Percentiles rank a stretch among this genome's conserved stretches.
phyloP scores from a whole-genome alignment of 768 basidiomycete genomes.

The Auricularia sp. region DNA sequence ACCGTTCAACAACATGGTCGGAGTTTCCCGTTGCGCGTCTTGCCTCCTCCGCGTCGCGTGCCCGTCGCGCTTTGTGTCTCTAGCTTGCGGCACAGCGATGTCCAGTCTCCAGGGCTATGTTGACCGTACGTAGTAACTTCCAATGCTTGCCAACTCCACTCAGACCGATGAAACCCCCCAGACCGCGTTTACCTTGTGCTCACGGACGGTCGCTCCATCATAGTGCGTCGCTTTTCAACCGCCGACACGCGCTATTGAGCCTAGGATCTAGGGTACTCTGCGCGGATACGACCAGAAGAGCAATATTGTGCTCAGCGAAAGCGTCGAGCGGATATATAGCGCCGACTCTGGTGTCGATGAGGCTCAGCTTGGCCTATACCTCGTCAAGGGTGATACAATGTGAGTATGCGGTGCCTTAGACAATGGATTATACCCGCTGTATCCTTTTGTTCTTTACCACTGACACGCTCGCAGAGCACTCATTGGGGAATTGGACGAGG shows the following conservation, averaged over 20 bases:
- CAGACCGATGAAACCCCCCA: constrained; percentile 47
- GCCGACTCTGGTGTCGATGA: constrained; percentile 90
- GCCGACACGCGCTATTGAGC: neutral
- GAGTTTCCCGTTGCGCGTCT: neutral
- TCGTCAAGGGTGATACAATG: constrained; percentile 99
- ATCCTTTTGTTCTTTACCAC: neutral
- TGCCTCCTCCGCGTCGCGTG: neutral
- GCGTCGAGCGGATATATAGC: constrained; percentile 87
- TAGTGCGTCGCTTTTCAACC: neutral
- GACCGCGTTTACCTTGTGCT: constrained; percentile 88
- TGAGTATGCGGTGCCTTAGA: constrained; percentile 32
- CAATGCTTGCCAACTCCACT: neutral
- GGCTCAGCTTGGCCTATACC: constrained; percentile 86
- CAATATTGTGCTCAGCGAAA: constrained; percentile 90
- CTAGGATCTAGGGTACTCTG: constrained; percentile 59
- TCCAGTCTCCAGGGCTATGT: constrained; percentile 87
- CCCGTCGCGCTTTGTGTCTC: neutral
- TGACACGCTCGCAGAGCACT: constrained; percentile 41
- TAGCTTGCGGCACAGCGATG: constrained; percentile 33
- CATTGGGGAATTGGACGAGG: constrained; percentile 80
- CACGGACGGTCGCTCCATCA: constrained; percentile 58
- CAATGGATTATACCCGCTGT: neutral
- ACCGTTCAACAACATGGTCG: no score
- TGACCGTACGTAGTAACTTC: constrained; percentile 47
- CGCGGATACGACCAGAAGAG: constrained; percentile 93